Conservation (phyloP, 768 basidiomycete species). For the Agaricus bisporus region DNA sequence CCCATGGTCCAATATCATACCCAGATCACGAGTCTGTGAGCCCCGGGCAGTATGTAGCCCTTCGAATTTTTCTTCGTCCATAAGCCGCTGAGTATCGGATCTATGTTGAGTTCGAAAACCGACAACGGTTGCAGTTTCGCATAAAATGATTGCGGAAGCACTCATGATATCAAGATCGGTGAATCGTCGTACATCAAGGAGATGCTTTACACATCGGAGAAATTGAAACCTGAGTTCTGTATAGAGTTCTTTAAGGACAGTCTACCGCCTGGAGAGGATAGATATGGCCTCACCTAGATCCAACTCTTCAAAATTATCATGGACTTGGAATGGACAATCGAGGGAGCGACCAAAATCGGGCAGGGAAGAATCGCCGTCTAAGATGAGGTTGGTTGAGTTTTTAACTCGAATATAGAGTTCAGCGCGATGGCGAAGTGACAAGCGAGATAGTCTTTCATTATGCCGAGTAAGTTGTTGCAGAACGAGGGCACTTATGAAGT, state of each 20-base stretch:
- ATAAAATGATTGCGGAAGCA: not conserved
- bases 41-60: no score
- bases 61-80: no score
- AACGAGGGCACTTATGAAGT: slow-evolving; percentile 1
- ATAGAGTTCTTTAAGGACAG: not conserved
- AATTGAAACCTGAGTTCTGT: slow-evolving; percentile 1
- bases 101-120: no score
- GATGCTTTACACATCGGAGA: not conserved
- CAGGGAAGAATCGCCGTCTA: not conserved
- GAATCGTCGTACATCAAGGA: not conserved
- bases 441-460: not conserved
- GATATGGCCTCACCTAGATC: not conserved
- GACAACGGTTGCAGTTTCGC: no score
- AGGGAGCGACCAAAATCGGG: not conserved
- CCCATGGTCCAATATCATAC: no score
- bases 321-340: not conserved
- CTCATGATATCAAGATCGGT: not conserved
- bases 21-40: no score
- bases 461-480: not conserved
- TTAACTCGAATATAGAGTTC: slow-evolving; percentile 9
- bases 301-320: not conserved
- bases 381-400: not conserved
- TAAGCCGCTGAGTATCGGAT: no score
- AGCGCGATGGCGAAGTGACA: not conserved
- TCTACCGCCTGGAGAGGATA: not conserved